Percentiles rank a stretch among this genome's conserved stretches.
These are phyloP conservation scores for Colletotrichum sp. DNA, from an alignment of 2,329 filamentous ascomycete species.

Conservation along the genomic window DNA sequence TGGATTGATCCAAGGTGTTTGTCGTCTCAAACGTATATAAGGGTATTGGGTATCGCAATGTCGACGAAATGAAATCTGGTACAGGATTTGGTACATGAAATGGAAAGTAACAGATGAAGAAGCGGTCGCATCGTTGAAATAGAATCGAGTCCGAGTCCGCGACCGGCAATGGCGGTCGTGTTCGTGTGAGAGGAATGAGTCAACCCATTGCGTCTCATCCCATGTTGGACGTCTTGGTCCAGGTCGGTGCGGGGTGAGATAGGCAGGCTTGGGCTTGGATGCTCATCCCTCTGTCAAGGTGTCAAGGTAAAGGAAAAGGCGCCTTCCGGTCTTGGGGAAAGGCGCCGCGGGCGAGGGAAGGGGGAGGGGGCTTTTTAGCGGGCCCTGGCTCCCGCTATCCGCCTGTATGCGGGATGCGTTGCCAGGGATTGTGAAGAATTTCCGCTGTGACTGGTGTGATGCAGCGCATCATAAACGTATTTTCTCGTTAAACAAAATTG, in stretches of 20 bases:
- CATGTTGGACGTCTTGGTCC: background rate
- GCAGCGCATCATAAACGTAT: conserved; percentile 14
- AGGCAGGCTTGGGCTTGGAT: background rate
- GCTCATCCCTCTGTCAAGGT: background rate
- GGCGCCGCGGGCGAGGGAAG: background rate
- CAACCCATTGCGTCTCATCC: conserved; percentile 6
- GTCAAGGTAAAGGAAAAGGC: background rate
- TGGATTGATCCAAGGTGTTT: background rate
- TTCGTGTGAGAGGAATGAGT: conserved; percentile 10
- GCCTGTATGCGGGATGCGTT: conserved; percentile 3
- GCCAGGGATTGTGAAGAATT: conserved; percentile 11
- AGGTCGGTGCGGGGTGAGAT: background rate
- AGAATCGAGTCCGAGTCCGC: background rate
- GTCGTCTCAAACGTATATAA: conserved; percentile 5
- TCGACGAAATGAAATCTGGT: background rate
- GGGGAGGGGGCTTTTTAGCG: background rate
- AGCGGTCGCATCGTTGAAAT: background rate
- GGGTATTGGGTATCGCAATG: conserved; percentile 16
- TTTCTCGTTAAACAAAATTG: background rate
- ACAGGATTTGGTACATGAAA: conserved; percentile 13
- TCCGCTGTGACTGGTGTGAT: conserved; percentile 10
- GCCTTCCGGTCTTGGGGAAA: background rate
- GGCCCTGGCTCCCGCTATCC: background rate
- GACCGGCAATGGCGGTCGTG: background rate
- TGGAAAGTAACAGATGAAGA: background rate